A percentile compares a stretch with the other conserved stretches of the same genome.
Conservation (phyloP, 2,329 filamentous ascomycete species). For the Mycogone perniciosa region DNA sequence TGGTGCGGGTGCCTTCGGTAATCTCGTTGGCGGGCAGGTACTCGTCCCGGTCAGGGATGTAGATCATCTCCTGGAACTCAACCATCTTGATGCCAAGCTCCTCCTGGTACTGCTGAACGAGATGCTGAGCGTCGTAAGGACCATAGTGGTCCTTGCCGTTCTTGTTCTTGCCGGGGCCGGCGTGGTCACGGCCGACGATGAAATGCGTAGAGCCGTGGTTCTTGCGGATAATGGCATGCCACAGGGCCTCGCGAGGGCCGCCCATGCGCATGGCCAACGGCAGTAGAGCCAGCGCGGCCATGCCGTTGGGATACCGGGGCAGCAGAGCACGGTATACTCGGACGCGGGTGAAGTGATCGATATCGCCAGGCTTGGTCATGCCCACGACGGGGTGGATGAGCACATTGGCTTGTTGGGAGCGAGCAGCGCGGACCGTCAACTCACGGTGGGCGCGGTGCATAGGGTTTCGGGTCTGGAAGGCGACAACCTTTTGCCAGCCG, state of each 20-base stretch:
- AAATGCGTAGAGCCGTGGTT: constrained; percentile 99
- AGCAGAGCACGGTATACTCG: constrained; percentile 97
- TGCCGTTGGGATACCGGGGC: constrained; percentile 95
- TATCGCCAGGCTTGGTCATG: constrained; percentile 97
- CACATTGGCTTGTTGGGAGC: constrained; percentile 93
- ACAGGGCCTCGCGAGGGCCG: constrained; percentile 94
- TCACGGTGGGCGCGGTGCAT: constrained; percentile 99
- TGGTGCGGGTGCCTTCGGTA: constrained; percentile 71
- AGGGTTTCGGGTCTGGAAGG: constrained; percentile 98
- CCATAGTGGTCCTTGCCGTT: constrained; percentile 95
- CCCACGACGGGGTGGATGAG: constrained; percentile 98
- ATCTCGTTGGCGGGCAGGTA: constrained; percentile 93
- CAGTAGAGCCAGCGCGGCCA: constrained; percentile 92
- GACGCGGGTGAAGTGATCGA: constrained; percentile 98
- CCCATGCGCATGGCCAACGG: constrained; percentile 99
- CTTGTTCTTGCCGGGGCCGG: constrained; percentile 96
- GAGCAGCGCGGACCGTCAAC: constrained; percentile 92
- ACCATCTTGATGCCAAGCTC: constrained; percentile 99
- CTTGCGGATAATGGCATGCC: constrained; percentile 99
- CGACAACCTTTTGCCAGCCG: constrained; percentile 94
- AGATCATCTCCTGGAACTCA: constrained; percentile 99
- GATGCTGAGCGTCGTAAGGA: constrained; percentile 93
- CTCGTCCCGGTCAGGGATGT: constrained; percentile 94
- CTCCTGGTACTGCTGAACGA: constrained; percentile 91
- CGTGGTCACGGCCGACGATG: constrained; percentile 97